Percentiles rank a stretch among this genome's conserved stretches.
Evolutionary conservation across 306 rosid species (phyloP).

Genomic region (Castanospermum australe): DNA sequence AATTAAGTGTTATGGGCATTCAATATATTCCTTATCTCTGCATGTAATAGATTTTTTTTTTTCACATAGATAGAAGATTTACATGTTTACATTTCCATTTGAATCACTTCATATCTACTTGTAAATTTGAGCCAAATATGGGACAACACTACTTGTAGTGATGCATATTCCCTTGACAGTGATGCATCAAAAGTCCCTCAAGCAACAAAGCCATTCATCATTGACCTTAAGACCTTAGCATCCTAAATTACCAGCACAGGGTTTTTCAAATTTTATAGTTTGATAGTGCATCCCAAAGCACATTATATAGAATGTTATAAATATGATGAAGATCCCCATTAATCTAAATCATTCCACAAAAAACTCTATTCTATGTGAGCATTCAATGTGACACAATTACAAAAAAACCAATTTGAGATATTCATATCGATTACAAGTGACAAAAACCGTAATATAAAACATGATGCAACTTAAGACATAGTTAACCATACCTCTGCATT

Average conservation of each 20-base stretch:
- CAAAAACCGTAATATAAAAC: background rate
- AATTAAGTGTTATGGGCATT: background rate
- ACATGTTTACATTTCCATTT: background rate
- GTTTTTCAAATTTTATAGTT: constrained; percentile 2
- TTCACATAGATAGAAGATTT: background rate
- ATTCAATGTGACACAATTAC: background rate
- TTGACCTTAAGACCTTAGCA: constrained; percentile 22
- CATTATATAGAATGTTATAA: constrained; percentile 1
- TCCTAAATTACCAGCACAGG: constrained; percentile 18
- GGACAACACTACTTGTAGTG: background rate
- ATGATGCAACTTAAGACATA: background rate
- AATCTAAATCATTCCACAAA: constrained; percentile 22
- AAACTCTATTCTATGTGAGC: background rate
- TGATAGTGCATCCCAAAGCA: constrained; percentile 2
- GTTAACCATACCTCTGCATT: constrained; percentile 78
- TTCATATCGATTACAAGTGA: constrained; percentile 9
- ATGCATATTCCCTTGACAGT: constrained; percentile 18
- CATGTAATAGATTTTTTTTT: background rate
- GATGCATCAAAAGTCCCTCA: background rate
- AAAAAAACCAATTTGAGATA: background rate
- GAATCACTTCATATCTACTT: background rate
- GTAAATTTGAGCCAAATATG: background rate
- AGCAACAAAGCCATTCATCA: background rate
- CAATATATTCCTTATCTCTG: constrained; percentile 9
- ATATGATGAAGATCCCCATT: background rate